Percentiles rank a stretch among this genome's conserved stretches.
Evolutionary conservation across 352 stramenopile species (phyloP).

Genomic region (Pythium pyrilobum): DNA sequence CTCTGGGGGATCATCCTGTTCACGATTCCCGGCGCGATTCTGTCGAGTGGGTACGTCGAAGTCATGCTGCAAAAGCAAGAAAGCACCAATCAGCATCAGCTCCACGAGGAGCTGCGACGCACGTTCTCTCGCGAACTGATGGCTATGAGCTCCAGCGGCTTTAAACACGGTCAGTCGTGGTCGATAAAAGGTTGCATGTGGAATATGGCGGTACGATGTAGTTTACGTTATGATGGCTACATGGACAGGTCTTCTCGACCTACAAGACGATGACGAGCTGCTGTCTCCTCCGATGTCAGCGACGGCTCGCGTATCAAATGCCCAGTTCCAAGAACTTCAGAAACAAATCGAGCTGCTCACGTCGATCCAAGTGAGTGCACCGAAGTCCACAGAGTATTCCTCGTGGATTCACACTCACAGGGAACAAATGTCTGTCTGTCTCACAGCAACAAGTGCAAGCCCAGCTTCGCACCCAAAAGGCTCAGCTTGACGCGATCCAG

Average conservation of each 20-base stretch:
- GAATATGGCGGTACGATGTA: too few relatives aligned
- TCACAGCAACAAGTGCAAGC: slow-evolving; percentile 42
- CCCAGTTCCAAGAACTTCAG: slow-evolving; percentile 30
- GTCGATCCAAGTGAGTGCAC: slow-evolving; percentile 52
- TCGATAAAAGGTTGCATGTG: neutral
- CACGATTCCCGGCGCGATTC: slow-evolving; percentile 75
- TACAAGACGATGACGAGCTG: slow-evolving; percentile 27
- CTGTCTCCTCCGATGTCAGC: slow-evolving; percentile 21
- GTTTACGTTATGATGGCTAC: too few relatives aligned
- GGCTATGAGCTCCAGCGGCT: slow-evolving; percentile 36
- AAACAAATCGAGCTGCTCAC: slow-evolving; percentile 52
- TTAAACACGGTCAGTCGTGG: slow-evolving; percentile 6
- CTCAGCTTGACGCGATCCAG: slow-evolving; percentile 51
- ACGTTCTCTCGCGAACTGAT: slow-evolving; percentile 46
- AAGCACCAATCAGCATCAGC: slow-evolving; percentile 33
- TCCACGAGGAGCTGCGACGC: slow-evolving; percentile 47
- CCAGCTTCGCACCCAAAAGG: slow-evolving; percentile 50
- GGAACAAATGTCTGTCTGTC: neutral
- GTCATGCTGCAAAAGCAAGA: slow-evolving; percentile 81
- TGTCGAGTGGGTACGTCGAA: slow-evolving; percentile 76
- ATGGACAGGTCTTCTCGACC: slow-evolving; percentile 4
- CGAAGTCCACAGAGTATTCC: too few relatives aligned
- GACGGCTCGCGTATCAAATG: neutral
- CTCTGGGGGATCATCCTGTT: slow-evolving; percentile 87
- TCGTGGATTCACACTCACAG: neutral